A percentile compares a stretch with the other conserved stretches of the same genome.
Conservation (phyloP, 176 grass and related monocot genomes). For the Miscanthus lutarioriparius region DNA sequence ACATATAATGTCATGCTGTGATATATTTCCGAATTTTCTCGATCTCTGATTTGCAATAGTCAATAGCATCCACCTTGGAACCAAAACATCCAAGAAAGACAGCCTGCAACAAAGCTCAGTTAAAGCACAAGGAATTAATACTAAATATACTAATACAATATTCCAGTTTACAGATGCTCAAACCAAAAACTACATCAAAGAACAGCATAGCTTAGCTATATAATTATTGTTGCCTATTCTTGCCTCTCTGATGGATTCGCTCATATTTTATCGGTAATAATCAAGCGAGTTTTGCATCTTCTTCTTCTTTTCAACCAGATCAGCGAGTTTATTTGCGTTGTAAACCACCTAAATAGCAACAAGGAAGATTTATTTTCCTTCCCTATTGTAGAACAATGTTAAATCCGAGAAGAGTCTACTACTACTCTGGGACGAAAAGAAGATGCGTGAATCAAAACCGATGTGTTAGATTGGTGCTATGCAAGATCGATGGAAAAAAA, state of each 20-base stretch:
- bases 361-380: background rate
- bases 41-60: slow-evolving; percentile 83
- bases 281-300: slow-evolving; percentile 90
- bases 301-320: slow-evolving; percentile 71
- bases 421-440: background rate
- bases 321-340: too few species aligned
- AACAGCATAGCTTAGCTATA: background rate
- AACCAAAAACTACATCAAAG: background rate
- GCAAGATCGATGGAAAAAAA: too few species aligned
- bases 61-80: slow-evolving; percentile 87
- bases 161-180: background rate
- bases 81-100: slow-evolving; percentile 88
- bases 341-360: slow-evolving; percentile 8
- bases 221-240: slow-evolving; percentile 24
- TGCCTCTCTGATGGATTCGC: slow-evolving; percentile 53
- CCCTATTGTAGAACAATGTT: background rate
- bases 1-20: background rate
- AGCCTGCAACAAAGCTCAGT: slow-evolving; percentile 51
- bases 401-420: background rate
- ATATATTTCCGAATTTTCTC: slow-evolving; percentile 77
- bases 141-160: background rate
- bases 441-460: background rate
- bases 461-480: too few species aligned
- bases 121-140: slow-evolving; percentile 34
- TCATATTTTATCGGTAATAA: slow-evolving; percentile 83